Conservation (phyloP, 1,139 yeast genomes). For the Komagataea norvegica region DNA sequence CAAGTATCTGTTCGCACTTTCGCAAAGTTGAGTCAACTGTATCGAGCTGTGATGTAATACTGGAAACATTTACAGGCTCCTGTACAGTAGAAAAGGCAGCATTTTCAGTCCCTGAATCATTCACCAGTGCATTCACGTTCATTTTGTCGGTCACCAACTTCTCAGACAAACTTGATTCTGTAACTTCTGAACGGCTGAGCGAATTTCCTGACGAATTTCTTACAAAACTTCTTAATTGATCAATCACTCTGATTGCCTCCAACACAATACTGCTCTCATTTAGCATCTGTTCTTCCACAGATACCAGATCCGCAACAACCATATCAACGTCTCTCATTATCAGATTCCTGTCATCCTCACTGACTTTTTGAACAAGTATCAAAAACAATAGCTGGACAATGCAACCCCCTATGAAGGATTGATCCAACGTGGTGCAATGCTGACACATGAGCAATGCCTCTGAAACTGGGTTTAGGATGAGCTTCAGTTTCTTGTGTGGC, state of each 20-base stretch:
- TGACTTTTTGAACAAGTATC: background rate
- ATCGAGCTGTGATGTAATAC: too few relatives aligned
- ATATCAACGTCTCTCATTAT: slow-evolving; percentile 3
- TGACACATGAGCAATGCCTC: slow-evolving; percentile 1
- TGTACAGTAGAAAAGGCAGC: too few relatives aligned
- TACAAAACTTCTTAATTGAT: background rate
- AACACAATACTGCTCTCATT: background rate
- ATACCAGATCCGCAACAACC: slow-evolving; percentile 1
- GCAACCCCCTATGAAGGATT: slow-evolving; percentile 5
- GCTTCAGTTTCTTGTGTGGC: slow-evolving; percentile 3
- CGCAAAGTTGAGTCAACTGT: background rate
- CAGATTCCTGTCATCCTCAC: background rate
- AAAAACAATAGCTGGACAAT: slow-evolving; percentile 3
- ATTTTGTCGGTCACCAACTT: background rate
- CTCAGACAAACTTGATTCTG: background rate
- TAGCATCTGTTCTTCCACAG: background rate
- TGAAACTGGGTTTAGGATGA: background rate
- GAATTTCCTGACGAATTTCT: background rate
- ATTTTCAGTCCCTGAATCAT: background rate
- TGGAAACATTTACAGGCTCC: too few relatives aligned
- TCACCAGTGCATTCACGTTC: slow-evolving; percentile 5
- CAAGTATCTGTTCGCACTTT: background rate
- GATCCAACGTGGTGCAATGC: background rate
- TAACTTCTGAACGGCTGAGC: too few relatives aligned
- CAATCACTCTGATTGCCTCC: slow-evolving; percentile 2